phyloP scores from a whole-genome alignment of 306 rosid species.

The Casuarina equisetifolia region DNA sequence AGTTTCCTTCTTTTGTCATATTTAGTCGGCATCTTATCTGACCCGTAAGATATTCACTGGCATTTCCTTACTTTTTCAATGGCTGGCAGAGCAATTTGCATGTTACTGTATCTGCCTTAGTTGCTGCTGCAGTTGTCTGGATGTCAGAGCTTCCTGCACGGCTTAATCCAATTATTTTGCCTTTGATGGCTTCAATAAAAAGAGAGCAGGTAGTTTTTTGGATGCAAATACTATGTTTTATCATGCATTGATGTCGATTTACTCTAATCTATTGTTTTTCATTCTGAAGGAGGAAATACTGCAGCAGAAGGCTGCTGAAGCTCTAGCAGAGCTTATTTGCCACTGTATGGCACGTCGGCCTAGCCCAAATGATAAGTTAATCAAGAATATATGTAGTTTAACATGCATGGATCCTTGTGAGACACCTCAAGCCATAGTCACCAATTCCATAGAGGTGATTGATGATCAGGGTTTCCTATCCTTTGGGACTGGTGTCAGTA shows the following conservation, averaged over 20 bases:
- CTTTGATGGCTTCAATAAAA: slow-evolving; percentile 92
- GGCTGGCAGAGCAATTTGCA: slow-evolving; percentile 84
- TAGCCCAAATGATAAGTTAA: slow-evolving; percentile 90
- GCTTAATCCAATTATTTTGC: slow-evolving; percentile 86
- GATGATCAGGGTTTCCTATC: slow-evolving; percentile 87
- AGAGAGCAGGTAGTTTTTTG: slow-evolving; percentile 79
- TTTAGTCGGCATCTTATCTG: neutral
- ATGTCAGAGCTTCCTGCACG: slow-evolving; percentile 88
- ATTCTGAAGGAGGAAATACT: slow-evolving; percentile 84
- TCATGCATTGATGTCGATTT: slow-evolving; percentile 2
- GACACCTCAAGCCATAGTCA: slow-evolving; percentile 87
- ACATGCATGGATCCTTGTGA: slow-evolving; percentile 87
- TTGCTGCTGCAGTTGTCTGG: slow-evolving; percentile 97
- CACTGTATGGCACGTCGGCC: slow-evolving; percentile 81
- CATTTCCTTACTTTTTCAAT: slow-evolving; percentile 24
- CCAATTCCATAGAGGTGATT: slow-evolving; percentile 70
- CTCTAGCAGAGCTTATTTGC: slow-evolving; percentile 90
- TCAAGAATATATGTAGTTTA: slow-evolving; percentile 82
- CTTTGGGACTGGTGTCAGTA: slow-evolving; percentile 52
- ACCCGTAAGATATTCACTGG: slow-evolving; percentile 1
- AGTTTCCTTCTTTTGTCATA: neutral
- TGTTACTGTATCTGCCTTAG: slow-evolving; percentile 80
- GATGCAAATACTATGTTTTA: slow-evolving; percentile 3
- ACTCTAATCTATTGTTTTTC: slow-evolving; percentile 21
- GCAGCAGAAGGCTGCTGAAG: slow-evolving; percentile 93